phyloP scores from a whole-genome alignment of 805 yeast genomes.

The Novakomyces olei region DNA sequence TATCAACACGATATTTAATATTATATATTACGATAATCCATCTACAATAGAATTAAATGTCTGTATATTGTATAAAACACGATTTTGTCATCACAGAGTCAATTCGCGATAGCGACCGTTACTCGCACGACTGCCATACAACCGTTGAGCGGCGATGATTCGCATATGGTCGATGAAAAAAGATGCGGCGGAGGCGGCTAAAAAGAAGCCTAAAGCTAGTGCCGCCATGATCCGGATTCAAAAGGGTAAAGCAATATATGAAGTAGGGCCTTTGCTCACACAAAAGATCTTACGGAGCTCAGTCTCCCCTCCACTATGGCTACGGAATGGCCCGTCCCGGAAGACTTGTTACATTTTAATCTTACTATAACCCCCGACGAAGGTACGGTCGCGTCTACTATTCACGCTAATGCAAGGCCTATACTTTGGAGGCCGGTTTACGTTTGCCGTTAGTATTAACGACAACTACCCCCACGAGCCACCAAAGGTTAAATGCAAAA shows the following conservation, averaged over 20 bases:
- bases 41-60: too few relatives aligned
- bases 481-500: conserved; percentile 31
- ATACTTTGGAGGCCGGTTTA: conserved; percentile 46
- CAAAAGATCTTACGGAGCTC: conserved; percentile 36
- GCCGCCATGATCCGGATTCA: conserved; percentile 61
- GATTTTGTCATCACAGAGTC: too few relatives aligned
- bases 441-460: conserved; percentile 41
- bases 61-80: too few relatives aligned
- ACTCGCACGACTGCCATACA: background rate
- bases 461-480: conserved; percentile 78
- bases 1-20: too few relatives aligned
- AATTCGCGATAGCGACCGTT: background rate
- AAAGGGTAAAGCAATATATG: conserved; percentile 17
- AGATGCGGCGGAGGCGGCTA: conserved; percentile 2
- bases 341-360: conserved; percentile 38
- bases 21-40: too few relatives aligned
- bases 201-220: conserved; percentile 17
- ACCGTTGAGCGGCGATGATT: background rate
- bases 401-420: conserved; percentile 13
- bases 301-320: conserved; percentile 36
- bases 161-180: conserved; percentile 3
- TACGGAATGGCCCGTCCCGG: conserved; percentile 28
- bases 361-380: conserved; percentile 41
- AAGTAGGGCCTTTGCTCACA: conserved; percentile 12
- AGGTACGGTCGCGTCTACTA: conserved; percentile 30